Conservation (phyloP, 306 rosid genomes). For the Vigna hirtella region DNA sequence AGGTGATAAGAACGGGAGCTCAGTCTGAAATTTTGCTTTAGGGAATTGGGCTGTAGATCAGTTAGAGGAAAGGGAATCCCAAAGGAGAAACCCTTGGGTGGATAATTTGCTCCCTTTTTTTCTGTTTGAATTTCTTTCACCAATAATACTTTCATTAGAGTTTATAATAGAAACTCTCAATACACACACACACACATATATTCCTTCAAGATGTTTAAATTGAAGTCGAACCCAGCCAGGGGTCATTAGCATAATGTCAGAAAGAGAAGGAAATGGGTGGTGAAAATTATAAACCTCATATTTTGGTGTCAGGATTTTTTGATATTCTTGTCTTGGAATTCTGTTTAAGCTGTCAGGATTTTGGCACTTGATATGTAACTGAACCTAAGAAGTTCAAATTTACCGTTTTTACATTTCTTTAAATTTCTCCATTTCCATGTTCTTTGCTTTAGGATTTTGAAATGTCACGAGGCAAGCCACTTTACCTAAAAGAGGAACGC, state of each 20-base stretch:
- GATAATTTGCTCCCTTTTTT: neutral
- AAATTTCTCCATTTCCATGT: slow-evolving; percentile 18
- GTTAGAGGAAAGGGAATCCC: neutral
- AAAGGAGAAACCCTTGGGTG: neutral
- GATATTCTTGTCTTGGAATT: slow-evolving; percentile 3
- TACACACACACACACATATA: no score
- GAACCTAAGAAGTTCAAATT: slow-evolving; percentile 11
- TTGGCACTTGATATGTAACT: slow-evolving; percentile 17
- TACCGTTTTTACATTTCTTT: neutral
- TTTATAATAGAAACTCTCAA: no score
- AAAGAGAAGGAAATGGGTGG: neutral
- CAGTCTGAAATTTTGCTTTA: neutral
- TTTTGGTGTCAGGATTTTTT: no score
- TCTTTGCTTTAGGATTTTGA: slow-evolving; percentile 70
- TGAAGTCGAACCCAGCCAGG: slow-evolving; percentile 2
- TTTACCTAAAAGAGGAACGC: slow-evolving; percentile 88
- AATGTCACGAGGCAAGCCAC: slow-evolving; percentile 90
- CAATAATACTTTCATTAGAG: no score
- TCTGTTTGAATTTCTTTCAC: no score
- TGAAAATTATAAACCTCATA: neutral
- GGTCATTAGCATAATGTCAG: neutral
- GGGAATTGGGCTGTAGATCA: slow-evolving; percentile 13
- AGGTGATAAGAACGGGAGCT: neutral
- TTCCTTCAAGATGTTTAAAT: neutral
- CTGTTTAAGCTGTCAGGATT: slow-evolving; percentile 16